These are phyloP conservation scores for Pythium volutum DNA, from an alignment of 352 stramenopile species.

Conservation along the genomic window DNA sequence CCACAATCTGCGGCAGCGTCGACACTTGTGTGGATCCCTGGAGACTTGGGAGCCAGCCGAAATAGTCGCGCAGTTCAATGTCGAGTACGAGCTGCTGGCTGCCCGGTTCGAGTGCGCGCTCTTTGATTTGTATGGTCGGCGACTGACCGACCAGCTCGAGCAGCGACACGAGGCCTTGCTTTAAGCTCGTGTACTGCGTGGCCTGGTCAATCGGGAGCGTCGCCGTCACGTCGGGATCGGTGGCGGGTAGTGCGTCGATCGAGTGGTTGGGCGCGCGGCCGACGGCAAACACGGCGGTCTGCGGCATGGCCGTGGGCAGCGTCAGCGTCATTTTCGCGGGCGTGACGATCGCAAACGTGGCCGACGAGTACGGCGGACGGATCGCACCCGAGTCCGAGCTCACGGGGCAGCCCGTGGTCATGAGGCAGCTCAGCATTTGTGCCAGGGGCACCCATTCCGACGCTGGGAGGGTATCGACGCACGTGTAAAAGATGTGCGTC, in stretches of 20 bases:
- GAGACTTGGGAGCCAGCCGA: slow-evolving; percentile 17
- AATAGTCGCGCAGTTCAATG: slow-evolving; percentile 7
- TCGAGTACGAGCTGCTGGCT: slow-evolving; percentile 4
- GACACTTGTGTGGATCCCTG: background rate
- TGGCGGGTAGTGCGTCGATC: background rate
- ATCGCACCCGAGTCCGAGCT: background rate
- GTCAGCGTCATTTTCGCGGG: slow-evolving; percentile 1
- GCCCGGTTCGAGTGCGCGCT: background rate
- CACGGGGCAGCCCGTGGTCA: background rate
- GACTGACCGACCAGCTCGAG: slow-evolving; percentile 2
- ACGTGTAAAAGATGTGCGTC: slow-evolving; percentile 12
- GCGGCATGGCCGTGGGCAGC: background rate
- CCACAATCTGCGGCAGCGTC: background rate
- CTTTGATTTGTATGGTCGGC: background rate
- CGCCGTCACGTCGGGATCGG: background rate
- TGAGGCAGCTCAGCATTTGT: slow-evolving; percentile 11
- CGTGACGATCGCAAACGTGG: slow-evolving; percentile 6
- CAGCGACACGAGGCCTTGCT: background rate
- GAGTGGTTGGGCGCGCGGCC: slow-evolving; percentile 3
- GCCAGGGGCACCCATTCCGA: slow-evolving; percentile 13
- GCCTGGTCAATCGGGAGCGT: background rate
- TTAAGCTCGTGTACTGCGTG: background rate
- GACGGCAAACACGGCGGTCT: background rate
- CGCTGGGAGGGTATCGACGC: slow-evolving; percentile 1
- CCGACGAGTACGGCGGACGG: background rate